Evolutionary conservation across 2,329 filamentous ascomycete genomes (phyloP).

Genomic region (Pseudogymnoascus sp.): DNA sequence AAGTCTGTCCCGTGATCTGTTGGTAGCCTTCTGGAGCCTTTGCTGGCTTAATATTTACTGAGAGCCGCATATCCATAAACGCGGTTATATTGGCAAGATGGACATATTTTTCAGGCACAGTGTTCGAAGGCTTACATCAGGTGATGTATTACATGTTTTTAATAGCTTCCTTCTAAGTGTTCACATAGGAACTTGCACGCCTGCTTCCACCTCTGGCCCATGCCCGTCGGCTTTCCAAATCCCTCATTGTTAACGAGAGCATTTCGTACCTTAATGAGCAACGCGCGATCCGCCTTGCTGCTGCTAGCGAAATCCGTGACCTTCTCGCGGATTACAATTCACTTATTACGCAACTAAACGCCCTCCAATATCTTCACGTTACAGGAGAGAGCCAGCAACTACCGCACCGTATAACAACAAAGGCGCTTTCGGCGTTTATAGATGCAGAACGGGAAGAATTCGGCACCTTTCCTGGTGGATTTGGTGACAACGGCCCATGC

Average conservation of each 20-base stretch:
- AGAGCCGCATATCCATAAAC: not conserved
- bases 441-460: conserved; percentile 20
- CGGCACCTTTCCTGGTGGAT: conserved; percentile 23
- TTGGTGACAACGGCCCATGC: conserved; percentile 21
- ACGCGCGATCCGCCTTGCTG: conserved; percentile 16
- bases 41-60: not conserved
- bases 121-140: not conserved
- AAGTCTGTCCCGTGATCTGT: not conserved
- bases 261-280: conserved; percentile 20
- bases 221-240: conserved; percentile 23
- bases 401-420: conserved; percentile 15
- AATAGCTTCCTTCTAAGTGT: not conserved
- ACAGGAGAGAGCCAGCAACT: not conserved
- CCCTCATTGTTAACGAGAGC: conserved; percentile 24
- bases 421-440: conserved; percentile 12
- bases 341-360: conserved; percentile 18
- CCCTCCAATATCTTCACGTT: not conserved
- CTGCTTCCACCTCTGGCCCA: conserved; percentile 20
- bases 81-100: not conserved
- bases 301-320: conserved; percentile 16
- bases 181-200: conserved; percentile 23
- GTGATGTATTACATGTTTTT: not conserved
- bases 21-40: not conserved
- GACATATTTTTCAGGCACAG: not conserved
- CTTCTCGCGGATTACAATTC: conserved; percentile 22